Percentiles rank a stretch among this genome's conserved stretches.
phyloP scores from a whole-genome alignment of 345 rosid genomes.

The Eucalyptus sp. region DNA sequence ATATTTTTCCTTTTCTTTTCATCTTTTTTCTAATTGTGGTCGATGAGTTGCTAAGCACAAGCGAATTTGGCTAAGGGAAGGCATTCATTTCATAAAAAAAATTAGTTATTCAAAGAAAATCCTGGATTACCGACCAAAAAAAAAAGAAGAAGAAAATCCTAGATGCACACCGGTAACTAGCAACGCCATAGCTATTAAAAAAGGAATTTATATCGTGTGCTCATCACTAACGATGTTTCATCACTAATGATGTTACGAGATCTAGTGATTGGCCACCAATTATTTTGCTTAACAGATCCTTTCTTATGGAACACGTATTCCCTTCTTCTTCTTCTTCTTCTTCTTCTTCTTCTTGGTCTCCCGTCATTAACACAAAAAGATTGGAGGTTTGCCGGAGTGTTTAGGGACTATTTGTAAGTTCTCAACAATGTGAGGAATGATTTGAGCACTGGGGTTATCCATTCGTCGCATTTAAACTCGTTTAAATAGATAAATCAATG shows the following conservation, averaged over 20 bases:
- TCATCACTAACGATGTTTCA: rapidly evolving
- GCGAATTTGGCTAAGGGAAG: rapidly evolving
- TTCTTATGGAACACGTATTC: too few species aligned
- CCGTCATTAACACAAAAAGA: neutral
- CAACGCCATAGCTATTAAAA: too few species aligned
- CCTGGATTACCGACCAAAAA: too few species aligned
- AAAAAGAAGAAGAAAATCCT: neutral
- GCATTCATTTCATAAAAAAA: neutral
- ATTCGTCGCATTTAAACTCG: neutral
- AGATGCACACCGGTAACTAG: rapidly evolving
- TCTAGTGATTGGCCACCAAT: rapidly evolving
- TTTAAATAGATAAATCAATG: neutral
- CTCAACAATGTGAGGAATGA: neutral
- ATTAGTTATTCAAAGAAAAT: neutral
- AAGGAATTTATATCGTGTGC: rapidly evolving
- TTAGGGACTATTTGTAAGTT: neutral
- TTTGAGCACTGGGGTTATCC: neutral
- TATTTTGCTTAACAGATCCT: too few species aligned
- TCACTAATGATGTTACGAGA: too few species aligned
- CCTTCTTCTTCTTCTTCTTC: too few species aligned
- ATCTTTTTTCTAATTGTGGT: too few species aligned
- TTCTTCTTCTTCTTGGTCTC: neutral
- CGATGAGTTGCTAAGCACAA: neutral
- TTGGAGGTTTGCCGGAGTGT: neutral
- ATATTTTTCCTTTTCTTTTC: rapidly evolving